Evolutionary conservation across 306 rosid species (phyloP), one percentile per base, ranked within the genome.

Genomic region (Oxytropis ochrocephala): DNA sequence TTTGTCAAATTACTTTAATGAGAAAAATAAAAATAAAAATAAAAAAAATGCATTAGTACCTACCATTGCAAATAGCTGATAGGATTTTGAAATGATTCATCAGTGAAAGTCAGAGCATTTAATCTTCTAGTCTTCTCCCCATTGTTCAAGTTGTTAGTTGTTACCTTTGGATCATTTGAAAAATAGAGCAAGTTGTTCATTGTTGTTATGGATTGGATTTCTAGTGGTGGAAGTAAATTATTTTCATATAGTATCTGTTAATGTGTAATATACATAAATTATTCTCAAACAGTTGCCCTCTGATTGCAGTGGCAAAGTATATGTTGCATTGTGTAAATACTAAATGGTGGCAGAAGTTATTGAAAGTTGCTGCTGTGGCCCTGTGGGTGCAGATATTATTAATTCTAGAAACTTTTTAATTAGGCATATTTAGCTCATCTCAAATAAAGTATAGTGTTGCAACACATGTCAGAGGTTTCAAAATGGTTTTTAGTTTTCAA

Each of bases 221-320:
- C 5, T 1, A 54, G 49, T 7, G 5, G 49, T 47, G 35, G 52
- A 47, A 57, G 38, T 50, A 41, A 17, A 59, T 51, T 66, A 48
- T 66, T 59, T 60, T 33, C 70, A 43, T 7, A 13, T 59, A n/a
- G n/a, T n/a, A 51, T 78, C 19, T 78, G 73, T 64, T 71, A 55
- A 24, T 54, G 6, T 24, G 29, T 61, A 27, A 24, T 8, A 36
- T 53, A 2, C 43, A 51, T 68, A 38, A 48, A 64, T 56, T 44
- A 47, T 64, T 54, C 33, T 27, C 29, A 64, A 74, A 11, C 47
- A 27, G 27, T 8, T 21, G 16, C 41, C 27, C 11, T 70, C 17
- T 42, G 19, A 32, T 61, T 59, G 2, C 12, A 7, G 39, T 12
- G 56, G 12, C 27, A 14, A 60, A 42, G 66, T 60, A 39, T 39